Evolutionary conservation across 2,329 filamentous ascomycete genomes (phyloP).

Genomic region (Colletotrichum salicis): DNA sequence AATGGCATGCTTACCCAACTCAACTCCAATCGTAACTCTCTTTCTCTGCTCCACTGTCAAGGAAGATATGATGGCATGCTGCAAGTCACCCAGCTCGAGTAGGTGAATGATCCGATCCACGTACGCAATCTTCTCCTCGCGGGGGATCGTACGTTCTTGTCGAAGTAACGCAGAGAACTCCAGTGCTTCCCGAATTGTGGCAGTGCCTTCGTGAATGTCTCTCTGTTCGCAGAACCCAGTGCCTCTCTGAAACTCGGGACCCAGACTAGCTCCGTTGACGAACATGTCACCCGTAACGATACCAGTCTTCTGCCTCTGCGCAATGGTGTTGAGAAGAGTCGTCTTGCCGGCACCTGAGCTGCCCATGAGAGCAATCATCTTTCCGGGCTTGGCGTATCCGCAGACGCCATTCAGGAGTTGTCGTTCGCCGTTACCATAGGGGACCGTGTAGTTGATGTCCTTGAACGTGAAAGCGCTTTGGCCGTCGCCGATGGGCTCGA

Average conservation of each 20-base stretch:
- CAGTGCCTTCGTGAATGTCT: conserved; percentile 73
- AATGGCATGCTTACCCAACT: conserved; percentile 55
- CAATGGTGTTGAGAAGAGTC: conserved; percentile 79
- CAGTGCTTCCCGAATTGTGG: conserved; percentile 74
- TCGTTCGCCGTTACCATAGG: conserved; percentile 42
- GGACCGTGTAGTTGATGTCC: conserved; percentile 78
- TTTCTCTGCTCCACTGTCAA: conserved; percentile 66
- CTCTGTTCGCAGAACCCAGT: conserved; percentile 78
- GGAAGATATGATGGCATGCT: conserved; percentile 70
- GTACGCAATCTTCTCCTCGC: conserved; percentile 72
- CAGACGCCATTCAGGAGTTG: conserved; percentile 56
- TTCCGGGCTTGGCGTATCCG: conserved; percentile 82
- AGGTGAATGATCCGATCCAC: conserved; percentile 74
- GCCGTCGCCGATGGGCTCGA: conserved; percentile 63
- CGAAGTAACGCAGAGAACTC: conserved; percentile 74
- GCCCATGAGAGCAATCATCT: conserved; percentile 84
- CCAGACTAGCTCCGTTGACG: conserved; percentile 70
- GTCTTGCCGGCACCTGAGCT: conserved; percentile 87
- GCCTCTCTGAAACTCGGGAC: conserved; percentile 70
- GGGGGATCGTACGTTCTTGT: conserved; percentile 64
- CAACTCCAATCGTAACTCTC: conserved; percentile 76
- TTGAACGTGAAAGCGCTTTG: conserved; percentile 78
- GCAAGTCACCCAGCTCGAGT: conserved; percentile 71
- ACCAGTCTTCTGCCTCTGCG: conserved; percentile 74
- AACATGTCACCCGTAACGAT: conserved; percentile 72